Evolutionary conservation across 148 eudicot genomes (phyloP).

Genomic region (Chenopodium album): DNA sequence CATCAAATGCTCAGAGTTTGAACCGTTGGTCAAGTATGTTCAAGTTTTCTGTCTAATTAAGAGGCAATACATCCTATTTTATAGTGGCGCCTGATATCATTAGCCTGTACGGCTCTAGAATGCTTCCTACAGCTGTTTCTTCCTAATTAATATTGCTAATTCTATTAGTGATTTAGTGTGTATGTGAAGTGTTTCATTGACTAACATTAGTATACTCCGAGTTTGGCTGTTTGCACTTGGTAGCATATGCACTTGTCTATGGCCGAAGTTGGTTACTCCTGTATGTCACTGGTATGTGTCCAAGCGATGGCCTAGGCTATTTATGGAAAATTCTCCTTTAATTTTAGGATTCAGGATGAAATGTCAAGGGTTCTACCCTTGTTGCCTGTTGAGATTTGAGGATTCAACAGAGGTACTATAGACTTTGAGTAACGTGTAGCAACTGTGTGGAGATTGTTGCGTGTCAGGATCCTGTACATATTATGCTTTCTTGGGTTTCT

Average conservation of each 20-base stretch:
- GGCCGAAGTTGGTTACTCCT: background rate
- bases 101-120: background rate
- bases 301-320: background rate
- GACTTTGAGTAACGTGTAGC: background rate
- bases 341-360: background rate
- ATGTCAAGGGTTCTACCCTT: background rate
- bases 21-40: background rate
- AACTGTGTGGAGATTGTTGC: background rate
- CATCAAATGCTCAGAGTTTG: background rate
- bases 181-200: constrained; percentile 2
- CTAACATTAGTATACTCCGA: background rate
- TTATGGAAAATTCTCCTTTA: background rate
- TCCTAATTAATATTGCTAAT: background rate
- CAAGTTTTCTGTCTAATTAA: background rate
- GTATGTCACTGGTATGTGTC: background rate
- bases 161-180: background rate
- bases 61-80: background rate
- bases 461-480: background rate
- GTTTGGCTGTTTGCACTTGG: background rate
- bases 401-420: background rate
- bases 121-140: background rate
- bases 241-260: background rate
- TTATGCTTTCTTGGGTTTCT: constrained; percentile 4
- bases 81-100: background rate
- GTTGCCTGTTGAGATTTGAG: background rate